These are phyloP conservation scores for Ceriops decandra DNA, from an alignment of 345 rosid species.

Conservation along the genomic window DNA sequence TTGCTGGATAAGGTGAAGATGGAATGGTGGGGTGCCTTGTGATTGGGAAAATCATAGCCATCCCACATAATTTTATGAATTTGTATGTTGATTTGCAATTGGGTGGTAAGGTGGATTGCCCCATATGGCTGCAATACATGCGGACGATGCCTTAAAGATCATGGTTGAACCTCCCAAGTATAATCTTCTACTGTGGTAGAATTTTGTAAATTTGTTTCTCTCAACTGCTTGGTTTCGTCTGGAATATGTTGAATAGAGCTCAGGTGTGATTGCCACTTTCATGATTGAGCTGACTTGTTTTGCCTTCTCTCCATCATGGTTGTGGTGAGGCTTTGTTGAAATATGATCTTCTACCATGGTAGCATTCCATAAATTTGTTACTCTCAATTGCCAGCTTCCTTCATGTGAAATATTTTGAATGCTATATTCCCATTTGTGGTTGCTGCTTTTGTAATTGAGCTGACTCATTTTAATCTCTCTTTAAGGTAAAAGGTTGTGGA, in stretches of 20 bases:
- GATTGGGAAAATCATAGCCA: too few relatives aligned
- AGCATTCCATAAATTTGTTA: neutral
- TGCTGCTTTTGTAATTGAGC: neutral
- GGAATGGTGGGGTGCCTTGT: too few relatives aligned
- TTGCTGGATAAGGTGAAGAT: neutral
- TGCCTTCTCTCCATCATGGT: constrained; percentile 1
- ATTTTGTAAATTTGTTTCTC: neutral
- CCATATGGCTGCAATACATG: too few relatives aligned
- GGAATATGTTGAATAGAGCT: neutral
- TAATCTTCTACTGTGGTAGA: neutral
- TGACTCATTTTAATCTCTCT: constrained; percentile 2
- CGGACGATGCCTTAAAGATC: too few relatives aligned
- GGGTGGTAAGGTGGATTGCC: too few relatives aligned
- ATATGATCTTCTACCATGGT: neutral
- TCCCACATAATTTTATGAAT: too few relatives aligned
- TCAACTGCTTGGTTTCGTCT: neutral
- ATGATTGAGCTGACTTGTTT: neutral
- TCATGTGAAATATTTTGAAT: neutral
- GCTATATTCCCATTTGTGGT: neutral
- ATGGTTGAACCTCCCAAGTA: neutral
- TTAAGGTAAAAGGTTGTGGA: constrained; percentile 58
- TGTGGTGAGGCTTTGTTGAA: too few relatives aligned
- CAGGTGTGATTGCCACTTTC: neutral
- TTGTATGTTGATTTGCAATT: too few relatives aligned
- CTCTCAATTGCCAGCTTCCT: neutral